Evolutionary conservation across 2,329 filamentous ascomycete genomes (phyloP), one percentile per base, ranked within the genome.

Genomic region (Ceratocystis cacaofunesta): DNA sequence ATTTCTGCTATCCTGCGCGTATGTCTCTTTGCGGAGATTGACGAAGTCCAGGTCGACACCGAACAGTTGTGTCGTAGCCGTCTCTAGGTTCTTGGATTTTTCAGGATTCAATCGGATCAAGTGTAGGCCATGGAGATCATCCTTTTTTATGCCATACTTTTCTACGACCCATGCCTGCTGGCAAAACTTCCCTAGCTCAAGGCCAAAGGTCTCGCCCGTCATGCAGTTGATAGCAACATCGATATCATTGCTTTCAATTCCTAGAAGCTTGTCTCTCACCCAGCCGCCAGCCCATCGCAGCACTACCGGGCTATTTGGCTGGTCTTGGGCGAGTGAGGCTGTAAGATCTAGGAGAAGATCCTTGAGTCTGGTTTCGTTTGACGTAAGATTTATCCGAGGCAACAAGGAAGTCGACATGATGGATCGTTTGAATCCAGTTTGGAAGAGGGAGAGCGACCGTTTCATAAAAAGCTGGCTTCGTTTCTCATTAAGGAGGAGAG

Each of bases 51-150:
- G 82, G 72, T 97, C 92, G 61, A 95, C 80, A 0, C 88, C 90
- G 71, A 96, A 86, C 66, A 97, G 85, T 69, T 82, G 88, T 28
- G 89, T 90, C 8, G 90, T 95, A 61, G 90, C 89, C 0, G 92
- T 97, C 75, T 95, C 92, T 15, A 97, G 82, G 73, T 97, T 90
- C 76, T 97, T 97, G 22, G 91, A 96, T 76, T 96, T 96, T 71
- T 96, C 91, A 0, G 92, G 92, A 73, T 97, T 97, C 66, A 87
- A 87, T 63, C 88, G 87, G 70, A 96, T 92, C 74, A 90, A 95
- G 79, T 96, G 88, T 41, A 96, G 79, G 68, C 84, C 87, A 62
- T 88, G 86, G 64, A 94, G 79, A 66, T 86, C 85, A 63, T 81
- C 80, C 19, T 75, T 72, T 36, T 74, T 73, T 61, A 86, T 79